phyloP scores from a whole-genome alignment of 208 protist species.

The Plasmodiophora brassicae region DNA sequence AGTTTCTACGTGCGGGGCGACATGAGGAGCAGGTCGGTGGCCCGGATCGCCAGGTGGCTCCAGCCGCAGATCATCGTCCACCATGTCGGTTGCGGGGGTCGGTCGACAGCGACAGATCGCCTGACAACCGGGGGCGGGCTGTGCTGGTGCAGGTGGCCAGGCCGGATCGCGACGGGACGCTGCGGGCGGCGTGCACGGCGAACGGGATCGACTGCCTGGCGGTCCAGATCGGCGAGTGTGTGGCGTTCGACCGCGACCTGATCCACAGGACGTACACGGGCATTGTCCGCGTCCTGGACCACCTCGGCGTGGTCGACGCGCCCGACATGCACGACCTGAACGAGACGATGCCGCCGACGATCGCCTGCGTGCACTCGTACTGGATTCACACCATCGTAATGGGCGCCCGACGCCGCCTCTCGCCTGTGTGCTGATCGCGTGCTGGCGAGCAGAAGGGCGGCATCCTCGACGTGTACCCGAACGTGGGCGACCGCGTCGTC shows the following conservation, averaged over 20 bases:
- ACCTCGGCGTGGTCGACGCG: background rate
- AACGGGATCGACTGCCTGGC: background rate
- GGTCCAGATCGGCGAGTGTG: background rate
- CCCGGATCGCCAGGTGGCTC: background rate
- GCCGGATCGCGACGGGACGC: background rate
- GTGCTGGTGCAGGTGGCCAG: background rate
- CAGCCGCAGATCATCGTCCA: slow-evolving; percentile 19
- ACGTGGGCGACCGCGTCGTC: background rate
- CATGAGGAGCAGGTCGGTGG: background rate
- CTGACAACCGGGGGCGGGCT: background rate
- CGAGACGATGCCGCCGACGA: background rate
- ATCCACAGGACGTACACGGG: background rate
- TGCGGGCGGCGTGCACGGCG: background rate
- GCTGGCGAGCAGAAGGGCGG: no score
- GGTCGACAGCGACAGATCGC: no score
- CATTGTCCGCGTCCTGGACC: background rate
- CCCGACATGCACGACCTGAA: background rate
- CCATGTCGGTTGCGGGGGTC: background rate
- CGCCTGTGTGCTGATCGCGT: no score
- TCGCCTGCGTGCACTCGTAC: slow-evolving; percentile 1
- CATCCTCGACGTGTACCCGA: background rate
- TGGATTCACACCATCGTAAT: background rate
- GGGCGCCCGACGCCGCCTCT: no score
- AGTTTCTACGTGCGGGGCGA: background rate
- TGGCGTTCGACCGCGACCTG: background rate